These are phyloP conservation scores for Lactarius trivialis DNA, from an alignment of 768 basidiomycete genomes.

Conservation along the genomic window DNA sequence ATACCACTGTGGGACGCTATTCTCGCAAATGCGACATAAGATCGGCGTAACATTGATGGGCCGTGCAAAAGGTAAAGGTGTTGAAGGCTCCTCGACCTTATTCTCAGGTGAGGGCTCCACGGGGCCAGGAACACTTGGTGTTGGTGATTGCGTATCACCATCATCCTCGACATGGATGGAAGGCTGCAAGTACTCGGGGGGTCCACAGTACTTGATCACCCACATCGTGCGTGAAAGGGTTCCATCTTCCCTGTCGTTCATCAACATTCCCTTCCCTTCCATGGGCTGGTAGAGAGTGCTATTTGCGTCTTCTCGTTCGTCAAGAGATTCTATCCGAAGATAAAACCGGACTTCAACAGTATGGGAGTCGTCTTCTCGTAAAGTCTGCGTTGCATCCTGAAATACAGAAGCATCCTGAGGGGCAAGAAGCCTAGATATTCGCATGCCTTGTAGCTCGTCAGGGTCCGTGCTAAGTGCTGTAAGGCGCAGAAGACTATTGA, in stretches of 20 bases:
- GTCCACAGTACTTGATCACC: slow-evolving; percentile 81
- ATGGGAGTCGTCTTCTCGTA: slow-evolving; percentile 87
- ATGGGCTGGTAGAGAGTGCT: slow-evolving; percentile 68
- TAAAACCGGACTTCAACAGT: slow-evolving; percentile 91
- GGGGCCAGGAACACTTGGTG: slow-evolving; percentile 30
- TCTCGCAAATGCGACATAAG: slow-evolving; percentile 96
- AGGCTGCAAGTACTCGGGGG: slow-evolving; percentile 64
- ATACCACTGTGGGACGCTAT: slow-evolving; percentile 96
- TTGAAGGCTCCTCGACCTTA: slow-evolving; percentile 34
- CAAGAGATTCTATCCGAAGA: slow-evolving; percentile 64
- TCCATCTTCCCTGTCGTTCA: slow-evolving; percentile 86
- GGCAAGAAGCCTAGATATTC: slow-evolving; percentile 76
- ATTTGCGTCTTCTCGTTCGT: slow-evolving; percentile 45
- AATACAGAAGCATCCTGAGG: slow-evolving; percentile 79
- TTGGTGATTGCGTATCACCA: slow-evolving; percentile 35
- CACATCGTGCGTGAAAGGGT: slow-evolving; percentile 95
- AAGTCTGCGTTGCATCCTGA: slow-evolving; percentile 73
- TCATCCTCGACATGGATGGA: slow-evolving; percentile 48
- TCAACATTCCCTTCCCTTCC: slow-evolving; percentile 98
- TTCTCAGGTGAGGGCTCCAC: slow-evolving; percentile 3
- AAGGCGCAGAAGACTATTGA: slow-evolving; percentile 12
- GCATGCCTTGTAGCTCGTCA: slow-evolving; percentile 65
- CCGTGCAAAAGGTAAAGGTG: slow-evolving; percentile 68
- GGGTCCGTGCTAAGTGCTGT: slow-evolving; percentile 62
- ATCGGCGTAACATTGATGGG: slow-evolving; percentile 79